Conservation (phyloP, 1,284 basidiomycete genomes). For the Jaminaea rosea region DNA sequence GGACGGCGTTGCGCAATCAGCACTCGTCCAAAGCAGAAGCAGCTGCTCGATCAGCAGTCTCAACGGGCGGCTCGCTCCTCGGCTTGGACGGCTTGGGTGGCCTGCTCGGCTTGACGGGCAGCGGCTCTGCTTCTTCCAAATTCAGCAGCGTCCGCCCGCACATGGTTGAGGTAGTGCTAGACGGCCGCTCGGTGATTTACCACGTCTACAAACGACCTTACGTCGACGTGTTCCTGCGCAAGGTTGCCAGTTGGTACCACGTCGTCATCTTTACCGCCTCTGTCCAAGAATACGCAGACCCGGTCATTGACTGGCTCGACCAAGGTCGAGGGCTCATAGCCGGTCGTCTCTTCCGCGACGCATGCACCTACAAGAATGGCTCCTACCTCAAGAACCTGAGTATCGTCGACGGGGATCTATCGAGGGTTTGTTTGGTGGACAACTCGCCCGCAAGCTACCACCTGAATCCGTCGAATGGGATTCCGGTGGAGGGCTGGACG, state of each 20-base stretch:
- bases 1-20: slow-evolving; percentile 8
- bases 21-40: not conserved
- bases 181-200: slow-evolving; percentile 80
- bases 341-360: slow-evolving; percentile 85
- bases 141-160: slow-evolving; percentile 59
- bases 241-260: slow-evolving; percentile 92
- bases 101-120: slow-evolving; percentile 32
- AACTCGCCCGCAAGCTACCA: slow-evolving; percentile 91
- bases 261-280: slow-evolving; percentile 97
- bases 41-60: not conserved
- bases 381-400: slow-evolving; percentile 89
- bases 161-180: slow-evolving; percentile 89
- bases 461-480: slow-evolving; percentile 92
- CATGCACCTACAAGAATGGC: slow-evolving; percentile 84
- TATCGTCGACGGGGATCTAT: slow-evolving; percentile 76
- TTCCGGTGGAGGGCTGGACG: slow-evolving; percentile 98
- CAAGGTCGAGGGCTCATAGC: slow-evolving; percentile 74
- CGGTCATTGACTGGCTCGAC: slow-evolving; percentile 98
- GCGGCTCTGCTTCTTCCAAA: slow-evolving; percentile 13
- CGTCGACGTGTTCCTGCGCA: slow-evolving; percentile 55
- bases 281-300: slow-evolving; percentile 98
- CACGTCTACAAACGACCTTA: slow-evolving; percentile 98
- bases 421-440: slow-evolving; percentile 84
- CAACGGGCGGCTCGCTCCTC: slow-evolving; percentile 15
- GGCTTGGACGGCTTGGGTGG: slow-evolving; percentile 34